phyloP scores from a whole-genome alignment of 129 eudicot genomes.

The Kitagawia praeruptora region DNA sequence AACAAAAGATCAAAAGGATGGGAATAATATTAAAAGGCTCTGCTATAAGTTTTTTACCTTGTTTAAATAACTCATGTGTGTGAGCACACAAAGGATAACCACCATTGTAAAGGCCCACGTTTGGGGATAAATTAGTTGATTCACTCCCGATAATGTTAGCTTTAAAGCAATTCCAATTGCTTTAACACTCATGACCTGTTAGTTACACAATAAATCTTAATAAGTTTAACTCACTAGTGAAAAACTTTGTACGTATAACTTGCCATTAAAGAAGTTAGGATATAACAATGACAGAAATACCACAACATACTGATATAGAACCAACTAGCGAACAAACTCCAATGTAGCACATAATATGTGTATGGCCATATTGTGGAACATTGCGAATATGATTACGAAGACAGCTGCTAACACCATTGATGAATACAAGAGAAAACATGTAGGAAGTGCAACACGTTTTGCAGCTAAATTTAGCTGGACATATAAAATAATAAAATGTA shows the following conservation, averaged over 20 bases:
- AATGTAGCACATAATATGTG: constrained; percentile 76
- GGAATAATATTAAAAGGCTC: background rate
- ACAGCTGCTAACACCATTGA: constrained; percentile 59
- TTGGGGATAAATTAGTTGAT: constrained; percentile 79
- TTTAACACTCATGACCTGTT: constrained; percentile 95
- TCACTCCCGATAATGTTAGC: constrained; percentile 80
- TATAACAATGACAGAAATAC: constrained; percentile 5
- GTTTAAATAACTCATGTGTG: constrained; percentile 88
- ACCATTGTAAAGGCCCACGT: constrained; percentile 77
- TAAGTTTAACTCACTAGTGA: background rate
- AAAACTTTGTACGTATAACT: background rate
- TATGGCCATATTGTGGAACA: constrained; percentile 80
- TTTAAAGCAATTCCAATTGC: constrained; percentile 92
- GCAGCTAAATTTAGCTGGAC: constrained; percentile 5
- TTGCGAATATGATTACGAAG: constrained; percentile 50
- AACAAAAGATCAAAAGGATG: background rate
- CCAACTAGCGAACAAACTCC: too few relatives aligned
- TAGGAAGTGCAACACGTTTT: constrained; percentile 20
- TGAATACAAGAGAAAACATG: constrained; percentile 80
- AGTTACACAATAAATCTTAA: constrained; percentile 9
- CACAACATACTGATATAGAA: constrained; percentile 69
- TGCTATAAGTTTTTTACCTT: constrained; percentile 37
- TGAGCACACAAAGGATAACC: constrained; percentile 57
- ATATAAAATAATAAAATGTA: background rate
- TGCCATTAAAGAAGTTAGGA: background rate